These are phyloP conservation scores for Eucalyptus urophylla DNA, from an alignment of 345 rosid genomes.

Conservation along the genomic window DNA sequence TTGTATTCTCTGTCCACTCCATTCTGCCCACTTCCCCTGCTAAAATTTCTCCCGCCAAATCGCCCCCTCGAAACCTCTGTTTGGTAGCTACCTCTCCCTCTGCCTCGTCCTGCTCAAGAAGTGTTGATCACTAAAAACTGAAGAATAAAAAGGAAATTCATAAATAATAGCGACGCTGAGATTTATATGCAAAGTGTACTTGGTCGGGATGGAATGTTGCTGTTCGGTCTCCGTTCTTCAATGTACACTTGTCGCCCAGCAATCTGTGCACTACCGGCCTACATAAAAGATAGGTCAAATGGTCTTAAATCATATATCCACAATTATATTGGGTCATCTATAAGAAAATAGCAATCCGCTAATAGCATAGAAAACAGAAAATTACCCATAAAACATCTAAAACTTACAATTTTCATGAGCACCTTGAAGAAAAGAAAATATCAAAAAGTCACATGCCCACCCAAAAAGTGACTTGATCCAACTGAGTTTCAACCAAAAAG, in stretches of 20 bases:
- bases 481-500: neutral
- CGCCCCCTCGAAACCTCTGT: constrained; percentile 34
- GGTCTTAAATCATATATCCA: neutral
- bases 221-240: constrained; percentile 61
- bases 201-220: constrained; percentile 47
- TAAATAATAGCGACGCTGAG: neutral
- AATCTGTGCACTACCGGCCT: constrained; percentile 44
- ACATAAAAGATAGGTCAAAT: neutral
- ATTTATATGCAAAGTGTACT: constrained; percentile 18
- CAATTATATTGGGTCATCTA: neutral
- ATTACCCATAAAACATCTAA: neutral
- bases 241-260: constrained; percentile 55
- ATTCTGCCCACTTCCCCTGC: constrained; percentile 20
- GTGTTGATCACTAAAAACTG: neutral
- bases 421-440: neutral
- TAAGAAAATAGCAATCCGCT: neutral
- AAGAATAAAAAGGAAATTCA: neutral
- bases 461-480: neutral
- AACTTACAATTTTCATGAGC: neutral
- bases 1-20: constrained; percentile 36
- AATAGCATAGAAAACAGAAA: neutral
- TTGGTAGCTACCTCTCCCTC: constrained; percentile 42
- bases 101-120: constrained; percentile 36
- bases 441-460: neutral
- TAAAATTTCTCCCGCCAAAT: constrained; percentile 26